Base-by-base conservation (phyloP, 805 yeast species). In the Schwanniomyces polymorphus region DNA sequence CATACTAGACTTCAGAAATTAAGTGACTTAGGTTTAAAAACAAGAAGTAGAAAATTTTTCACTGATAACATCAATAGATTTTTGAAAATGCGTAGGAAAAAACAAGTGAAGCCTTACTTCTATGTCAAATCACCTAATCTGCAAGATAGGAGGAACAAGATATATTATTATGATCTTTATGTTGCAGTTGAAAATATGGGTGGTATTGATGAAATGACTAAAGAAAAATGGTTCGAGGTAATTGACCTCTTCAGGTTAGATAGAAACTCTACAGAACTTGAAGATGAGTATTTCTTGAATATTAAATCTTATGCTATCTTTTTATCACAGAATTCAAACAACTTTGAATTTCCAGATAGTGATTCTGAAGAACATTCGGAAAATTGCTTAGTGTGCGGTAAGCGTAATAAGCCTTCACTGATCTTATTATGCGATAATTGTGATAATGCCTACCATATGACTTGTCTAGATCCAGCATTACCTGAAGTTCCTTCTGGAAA, bases 351-450 rank as follows among this genome's bases (percentile, higher is more conserved):
- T 17, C 72, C 73, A 0, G 71, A 64, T 7, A 47, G 57, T 17
- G 69, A 63, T 43, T 54, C 60, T 9, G 69, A 65, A 38, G 62
- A 61, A 28, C 68, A 60, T n/a, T 42, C 63, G 14, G 76, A 69
- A 16, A 68, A 67, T 40, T 79, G 85, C 49, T 55, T 66, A 46
- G 58, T 81, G 0, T 86, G 91, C 55, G 72, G 75, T 16, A 64
- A 60, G 10, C 64, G 68, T 45, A 71, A 74, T 44, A 63, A 74
- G 7, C 82, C 84, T 0, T 64, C 68, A 2, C 64, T 70, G 27
- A 79, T 82, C 3, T 62, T 85, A 18, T 58, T 81, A 5, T 91
- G 97, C 63, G 88, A 84, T 55, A 86, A 86, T 33, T 91, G 97
- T 59, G 82, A 85, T 48, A 76, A 75, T 43, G 77, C 80, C 1